Evolutionary conservation across 2,329 filamentous ascomycete genomes (phyloP), one percentile per base, ranked within the genome.

Genomic region (Hypoxylon sp.): DNA sequence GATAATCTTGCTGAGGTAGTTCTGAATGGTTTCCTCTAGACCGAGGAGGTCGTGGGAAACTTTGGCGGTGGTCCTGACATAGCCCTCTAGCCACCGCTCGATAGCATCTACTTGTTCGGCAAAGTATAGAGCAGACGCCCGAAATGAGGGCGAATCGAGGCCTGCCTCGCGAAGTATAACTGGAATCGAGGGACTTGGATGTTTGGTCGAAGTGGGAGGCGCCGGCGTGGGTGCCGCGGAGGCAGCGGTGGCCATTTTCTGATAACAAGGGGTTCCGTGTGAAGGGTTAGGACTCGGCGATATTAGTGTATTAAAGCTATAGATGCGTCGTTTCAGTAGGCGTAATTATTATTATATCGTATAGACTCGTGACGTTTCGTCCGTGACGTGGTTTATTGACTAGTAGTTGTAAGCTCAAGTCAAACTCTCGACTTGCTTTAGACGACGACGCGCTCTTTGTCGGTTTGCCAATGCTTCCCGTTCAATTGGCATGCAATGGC

Each of bases 71-170:
- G 85, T 84, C 69, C 82, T 82, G 52, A 84, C 81, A 71, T 88
- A 88, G 57, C 82, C 82, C 46, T 87, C 94, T 31, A 99, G 92
- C 96, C 96, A 99, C 86, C 89, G 90, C 81, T 98, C 96, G 66
- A 98, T 88, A 62, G 89, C 87, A 72, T 98, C 96, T 75, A 97
- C 89, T 82, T 99, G 95, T 72, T 98, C 96, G 70, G 89, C 87
- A 78, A 97, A 97, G 82, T 98, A 93, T 51, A 92, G 83, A 46
- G 93, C 89, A 21, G 93, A 93, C 51, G 94, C 93, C 72, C 96
- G 93, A 80, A 98, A 98, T 37, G 94, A 97, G 27, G 96, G 96
- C 42, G 94, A 98, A 82, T 99, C 96, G 82, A 98, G 92, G 19
- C 94, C 92, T 55, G 96, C 96, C 87, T 99, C 96, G 82, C 95